Evolutionary conservation across 2,329 filamentous ascomycete species (phyloP).

Genomic region (Calonectria fujianensis): DNA sequence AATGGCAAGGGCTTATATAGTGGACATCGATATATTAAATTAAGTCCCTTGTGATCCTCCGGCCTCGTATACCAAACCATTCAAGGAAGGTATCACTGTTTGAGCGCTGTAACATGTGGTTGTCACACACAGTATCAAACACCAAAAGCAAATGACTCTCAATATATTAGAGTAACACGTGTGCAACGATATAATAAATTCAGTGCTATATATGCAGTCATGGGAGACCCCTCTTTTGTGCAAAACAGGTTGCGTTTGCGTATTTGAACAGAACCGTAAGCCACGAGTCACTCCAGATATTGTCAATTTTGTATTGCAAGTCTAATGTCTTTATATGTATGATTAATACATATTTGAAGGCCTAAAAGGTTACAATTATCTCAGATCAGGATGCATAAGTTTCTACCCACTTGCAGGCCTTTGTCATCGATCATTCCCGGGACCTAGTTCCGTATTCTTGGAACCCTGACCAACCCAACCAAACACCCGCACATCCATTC

Average conservation of each 20-base stretch:
- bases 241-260: not conserved
- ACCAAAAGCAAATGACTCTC: too few species aligned
- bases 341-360: fast-evolving
- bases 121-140: not conserved
- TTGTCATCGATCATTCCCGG: not conserved
- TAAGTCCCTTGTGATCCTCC: not conserved
- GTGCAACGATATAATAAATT: not conserved
- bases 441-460: not conserved
- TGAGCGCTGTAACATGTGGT: not conserved
- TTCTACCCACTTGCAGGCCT: not conserved
- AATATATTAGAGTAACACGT: not conserved
- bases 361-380: not conserved
- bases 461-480: not conserved
- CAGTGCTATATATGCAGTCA: not conserved
- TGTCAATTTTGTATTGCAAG: not conserved
- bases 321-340: not conserved
- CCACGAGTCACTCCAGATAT: not conserved
- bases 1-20: not conserved
- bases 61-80: not conserved
- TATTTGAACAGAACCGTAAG: not conserved
- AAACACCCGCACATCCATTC: not conserved
- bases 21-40: not conserved
- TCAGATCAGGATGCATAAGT: not conserved
- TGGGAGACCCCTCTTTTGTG: not conserved
- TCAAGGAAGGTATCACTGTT: conserved; percentile 6